These are phyloP conservation scores for Kwoniella sp. DNA, from an alignment of 768 basidiomycete species.

Conservation along the genomic window DNA sequence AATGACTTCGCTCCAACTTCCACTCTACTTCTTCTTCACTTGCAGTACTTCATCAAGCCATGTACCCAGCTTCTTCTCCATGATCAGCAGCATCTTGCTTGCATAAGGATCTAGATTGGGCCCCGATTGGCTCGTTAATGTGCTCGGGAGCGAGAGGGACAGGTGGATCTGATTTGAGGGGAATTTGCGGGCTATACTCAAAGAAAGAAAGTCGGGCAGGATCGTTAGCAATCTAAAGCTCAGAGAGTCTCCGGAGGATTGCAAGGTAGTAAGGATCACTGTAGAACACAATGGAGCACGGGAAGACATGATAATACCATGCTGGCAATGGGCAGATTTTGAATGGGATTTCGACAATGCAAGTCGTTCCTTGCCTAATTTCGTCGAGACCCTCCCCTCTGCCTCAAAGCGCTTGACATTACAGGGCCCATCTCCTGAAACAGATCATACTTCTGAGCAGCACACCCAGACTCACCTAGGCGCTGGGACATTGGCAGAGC, in stretches of 20 bases:
- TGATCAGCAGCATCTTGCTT: slow-evolving; percentile 35
- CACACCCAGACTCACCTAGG: slow-evolving; percentile 32
- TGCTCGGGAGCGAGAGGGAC: slow-evolving; percentile 39
- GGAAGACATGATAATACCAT: too few relatives aligned
- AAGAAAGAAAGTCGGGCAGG: neutral
- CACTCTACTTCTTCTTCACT: too few relatives aligned
- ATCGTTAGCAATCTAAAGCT: slow-evolving; percentile 1
- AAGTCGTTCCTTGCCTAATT: too few relatives aligned
- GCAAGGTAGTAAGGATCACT: too few relatives aligned
- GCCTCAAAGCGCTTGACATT: too few relatives aligned
- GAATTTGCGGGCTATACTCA: slow-evolving; percentile 43
- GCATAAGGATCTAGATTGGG: slow-evolving; percentile 42
- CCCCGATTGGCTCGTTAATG: slow-evolving; percentile 34
- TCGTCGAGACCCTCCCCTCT: too few relatives aligned
- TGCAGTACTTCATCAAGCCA: slow-evolving; percentile 38
- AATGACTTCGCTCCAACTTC: too few relatives aligned
- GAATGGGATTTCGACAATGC: too few relatives aligned
- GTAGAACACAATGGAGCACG: too few relatives aligned
- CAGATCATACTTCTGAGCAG: neutral
- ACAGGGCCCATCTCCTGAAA: too few relatives aligned
- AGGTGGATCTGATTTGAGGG: slow-evolving; percentile 47
- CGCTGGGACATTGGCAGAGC: slow-evolving; percentile 45
- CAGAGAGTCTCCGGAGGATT: too few relatives aligned
- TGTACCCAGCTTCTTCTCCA: slow-evolving; percentile 48
- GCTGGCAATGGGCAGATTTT: too few relatives aligned